Evolutionary conservation across 352 stramenopile species (phyloP).

Genomic region (Phytopythium montanum): DNA sequence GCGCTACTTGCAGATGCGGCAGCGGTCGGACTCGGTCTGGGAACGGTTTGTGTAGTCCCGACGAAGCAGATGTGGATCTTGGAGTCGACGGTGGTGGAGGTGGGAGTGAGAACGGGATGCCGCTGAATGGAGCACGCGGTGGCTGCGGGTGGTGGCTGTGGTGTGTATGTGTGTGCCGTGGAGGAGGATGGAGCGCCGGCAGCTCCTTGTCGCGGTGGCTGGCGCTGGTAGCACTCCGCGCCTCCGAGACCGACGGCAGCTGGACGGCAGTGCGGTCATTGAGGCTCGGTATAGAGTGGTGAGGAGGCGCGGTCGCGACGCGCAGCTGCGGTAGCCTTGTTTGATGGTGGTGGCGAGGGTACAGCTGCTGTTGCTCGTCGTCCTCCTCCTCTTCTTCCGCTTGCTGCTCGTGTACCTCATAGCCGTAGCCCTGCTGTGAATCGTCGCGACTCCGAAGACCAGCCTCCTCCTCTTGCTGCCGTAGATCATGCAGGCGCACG

Average conservation of each 20-base stretch:
- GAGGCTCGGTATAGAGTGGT: background rate
- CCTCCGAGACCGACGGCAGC: background rate
- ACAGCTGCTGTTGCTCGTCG: slow-evolving; percentile 16
- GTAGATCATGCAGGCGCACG: background rate
- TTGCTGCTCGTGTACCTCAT: background rate
- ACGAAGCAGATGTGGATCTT: slow-evolving; percentile 8
- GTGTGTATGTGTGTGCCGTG: slow-evolving; percentile 16
- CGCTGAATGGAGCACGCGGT: slow-evolving; percentile 9
- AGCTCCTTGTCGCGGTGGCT: slow-evolving; percentile 14
- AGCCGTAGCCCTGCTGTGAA: background rate
- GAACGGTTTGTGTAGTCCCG: slow-evolving; percentile 16
- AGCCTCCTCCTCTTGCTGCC: no score
- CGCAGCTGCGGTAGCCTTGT: slow-evolving; percentile 15
- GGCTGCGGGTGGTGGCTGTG: slow-evolving; percentile 7
- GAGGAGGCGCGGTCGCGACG: slow-evolving; percentile 1
- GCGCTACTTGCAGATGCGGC: slow-evolving; percentile 50
- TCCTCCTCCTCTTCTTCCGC: slow-evolving; percentile 11
- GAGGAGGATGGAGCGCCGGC: slow-evolving; percentile 16
- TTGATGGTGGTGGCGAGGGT: slow-evolving; percentile 2
- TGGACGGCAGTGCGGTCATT: background rate
- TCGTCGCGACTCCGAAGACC: background rate
- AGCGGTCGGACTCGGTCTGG: slow-evolving; percentile 33
- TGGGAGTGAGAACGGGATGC: slow-evolving; percentile 37
- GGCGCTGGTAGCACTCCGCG: background rate
- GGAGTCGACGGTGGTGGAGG: slow-evolving; percentile 14